Evolutionary conservation across 495 filamentous ascomycete species (phyloP), one percentile per base, ranked within the genome.

Genomic region (Poronia punctata): DNA sequence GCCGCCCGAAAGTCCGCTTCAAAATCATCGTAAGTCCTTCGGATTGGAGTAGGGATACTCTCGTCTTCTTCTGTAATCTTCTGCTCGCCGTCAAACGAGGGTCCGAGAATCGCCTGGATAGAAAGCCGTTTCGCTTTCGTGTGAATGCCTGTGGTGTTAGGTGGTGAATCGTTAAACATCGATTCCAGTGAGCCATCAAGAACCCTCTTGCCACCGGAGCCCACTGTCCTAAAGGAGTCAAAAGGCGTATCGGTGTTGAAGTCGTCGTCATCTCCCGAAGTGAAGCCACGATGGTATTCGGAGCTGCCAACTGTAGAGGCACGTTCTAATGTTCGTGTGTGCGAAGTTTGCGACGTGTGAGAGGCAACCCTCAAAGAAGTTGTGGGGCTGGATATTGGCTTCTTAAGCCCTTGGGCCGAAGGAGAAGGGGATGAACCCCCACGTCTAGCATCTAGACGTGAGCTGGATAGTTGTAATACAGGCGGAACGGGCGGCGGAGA

Each of bases 161-260:
- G 74, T 20, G 76, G 78, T 11, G 79, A 79, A 38, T 86, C 79
- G 60, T 94, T 79, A 64, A 96, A 96, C 65, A 96, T 86, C 2
- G 79, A 82, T 42, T 96, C 88, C 19, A 95, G 74, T 3, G 82
- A 80, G 33, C 71, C 62, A 41, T 76, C 71, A 16, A 68, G 62
- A n/a, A 66, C 64, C 38, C 65, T 59, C 43, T 67, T 51, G 17
- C 74, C 67, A 31, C 66, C 78, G 5, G 88, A 93, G 17, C 79
- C 78, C 35, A 82, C 76, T 7, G 90, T 95, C 41, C 88, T 81
- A 46, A 92, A 67, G 11, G 89, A 96, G 59, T 97, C 92, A 64
- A 86, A 97, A 32, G 88, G 78, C 5, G 85, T 90, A 49, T 96
- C 92, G 50, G 84, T 95, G 62, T 84, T 76, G 41, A 85, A 79